Evolutionary conservation across 306 rosid species (phyloP).

Genomic region (Comarum palustre): DNA sequence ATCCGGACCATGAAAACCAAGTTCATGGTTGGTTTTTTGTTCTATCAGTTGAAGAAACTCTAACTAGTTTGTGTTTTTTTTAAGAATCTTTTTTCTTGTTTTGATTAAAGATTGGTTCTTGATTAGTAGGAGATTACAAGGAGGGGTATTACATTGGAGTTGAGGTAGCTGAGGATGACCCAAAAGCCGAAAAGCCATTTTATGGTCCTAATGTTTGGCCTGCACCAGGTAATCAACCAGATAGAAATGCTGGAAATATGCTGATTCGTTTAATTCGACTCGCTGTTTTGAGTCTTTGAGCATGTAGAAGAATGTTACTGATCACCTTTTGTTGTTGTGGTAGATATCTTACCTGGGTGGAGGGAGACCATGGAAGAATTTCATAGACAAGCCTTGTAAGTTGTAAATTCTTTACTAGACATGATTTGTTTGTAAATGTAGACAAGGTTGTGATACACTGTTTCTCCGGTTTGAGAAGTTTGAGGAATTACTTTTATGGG

Average conservation of each 20-base stretch:
- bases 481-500: background rate
- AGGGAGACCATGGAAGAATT: conserved; percentile 79
- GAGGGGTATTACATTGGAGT: conserved; percentile 91
- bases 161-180: conserved; percentile 55
- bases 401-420: background rate
- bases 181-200: conserved; percentile 67
- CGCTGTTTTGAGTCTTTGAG: background rate
- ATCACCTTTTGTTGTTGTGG: conserved; percentile 16
- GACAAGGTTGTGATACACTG: background rate
- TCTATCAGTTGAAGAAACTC: too few relatives aligned
- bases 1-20: conserved; percentile 71
- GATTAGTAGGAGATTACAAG: conserved; percentile 73
- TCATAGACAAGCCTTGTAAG: conserved; percentile 73
- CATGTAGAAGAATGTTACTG: background rate
- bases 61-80: background rate
- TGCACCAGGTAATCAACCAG: conserved; percentile 48
- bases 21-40: conserved; percentile 46
- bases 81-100: conserved; percentile 6
- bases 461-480: background rate
- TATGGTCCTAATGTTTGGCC: conserved; percentile 91
- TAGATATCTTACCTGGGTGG: conserved; percentile 77
- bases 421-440: background rate
- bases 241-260: background rate
- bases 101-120: background rate
- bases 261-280: background rate